Base-by-base conservation (phyloP, 106 monocot species). In the Allium fistulosum region DNA sequence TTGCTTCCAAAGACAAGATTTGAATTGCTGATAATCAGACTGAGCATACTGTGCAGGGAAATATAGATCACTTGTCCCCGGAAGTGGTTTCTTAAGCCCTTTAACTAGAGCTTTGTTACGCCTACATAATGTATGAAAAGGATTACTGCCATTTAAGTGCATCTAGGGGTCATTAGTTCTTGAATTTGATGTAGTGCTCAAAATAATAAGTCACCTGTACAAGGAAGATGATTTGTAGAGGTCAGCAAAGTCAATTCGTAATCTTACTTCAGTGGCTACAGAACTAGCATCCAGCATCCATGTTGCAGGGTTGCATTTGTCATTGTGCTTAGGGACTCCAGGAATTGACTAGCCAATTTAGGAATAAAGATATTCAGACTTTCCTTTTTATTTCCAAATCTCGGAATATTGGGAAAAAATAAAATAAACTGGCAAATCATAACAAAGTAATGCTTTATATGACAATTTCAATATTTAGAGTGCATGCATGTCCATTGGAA, bases 281-380 rank as follows among this genome's bases (percentile, higher is more conserved):
- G 83, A 84, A 66, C 81, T 91, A 46, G 81, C 81, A 77, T 91
- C 91, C 7, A 91, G 74, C 87, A 91, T 84, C 91, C 91, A 91
- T 50, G 84, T 87, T 45, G 87, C 87, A 9, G 87, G 87, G 51
- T 91, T 91, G 67, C 70, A 72, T 16, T 77, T 75, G 6, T 84
- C 91, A 49, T 66, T 74, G 51, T 84, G 79, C 62, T 84, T 84
- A 45, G 79, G 52, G 51, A 91, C 84, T 55, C 87, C 84, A 49
- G 85, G 82, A 78, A 81, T 74, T 45, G 73, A 58, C 77, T 81
- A 59, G 9, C 52, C 16, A 49, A 17, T n/a, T 26, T 12, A 60
- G 15, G 4, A 64, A 49, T 15, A 64, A 16, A 64, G 49, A 49
- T 17, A 70, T 17, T 70, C 22, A 55, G 16, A 46, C 26, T 15